Evolutionary conservation across 768 basidiomycete species (phyloP), one percentile per base, ranked within the genome.

Genomic region (Hydnomerulius pinastri): DNA sequence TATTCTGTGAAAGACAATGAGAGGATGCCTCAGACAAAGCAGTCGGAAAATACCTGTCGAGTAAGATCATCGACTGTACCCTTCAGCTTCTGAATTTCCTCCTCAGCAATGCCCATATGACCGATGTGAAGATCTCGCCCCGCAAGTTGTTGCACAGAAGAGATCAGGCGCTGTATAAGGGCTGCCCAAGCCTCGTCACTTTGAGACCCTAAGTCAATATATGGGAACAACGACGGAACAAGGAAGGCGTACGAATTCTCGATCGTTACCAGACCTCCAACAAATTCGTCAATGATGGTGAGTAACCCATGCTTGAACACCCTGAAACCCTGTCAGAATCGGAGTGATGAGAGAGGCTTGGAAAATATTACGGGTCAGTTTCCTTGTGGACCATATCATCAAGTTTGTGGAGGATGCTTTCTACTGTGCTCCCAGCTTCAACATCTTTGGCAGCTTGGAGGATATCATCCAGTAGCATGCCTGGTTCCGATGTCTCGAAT

Each of bases 181-280:
- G 69, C 51, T 18, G 74, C 69, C 90, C 88, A 91, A 48, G 74
- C 77, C 23, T 81, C 79, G 51, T 86, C 82, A 53, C 90, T 89
- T n/a, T 53, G 42, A 51, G n/a, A 50, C 27, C 40, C 47, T 7
- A 27, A 58, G 48, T 60, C 32, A 67, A 55, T 32, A 49, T 54
- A 18, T 53, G 12, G 60, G 20, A 4, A 35, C 11, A 35, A 13
- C 10, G 46, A n/a, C 28, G 11, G 41, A 4, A n/a, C 29, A 25
- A 28, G 40, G 45, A 30, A 63, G 23, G 9, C 82, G 51, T 66
- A 88, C 87, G 89, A 82, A 55, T 83, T 79, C 50, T 85, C 80
- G 1, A 90, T 66, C 47, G 73, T 58, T 3, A 75, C 71, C 4
- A 82, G 75, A 42, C 86, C 80, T 47, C 83, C 81, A 11, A 87